A percentile compares a stretch with the other conserved stretches of the same genome.
Evolutionary conservation across 768 basidiomycete species (phyloP).

Genomic region (Hysterangium stoloniferum): DNA sequence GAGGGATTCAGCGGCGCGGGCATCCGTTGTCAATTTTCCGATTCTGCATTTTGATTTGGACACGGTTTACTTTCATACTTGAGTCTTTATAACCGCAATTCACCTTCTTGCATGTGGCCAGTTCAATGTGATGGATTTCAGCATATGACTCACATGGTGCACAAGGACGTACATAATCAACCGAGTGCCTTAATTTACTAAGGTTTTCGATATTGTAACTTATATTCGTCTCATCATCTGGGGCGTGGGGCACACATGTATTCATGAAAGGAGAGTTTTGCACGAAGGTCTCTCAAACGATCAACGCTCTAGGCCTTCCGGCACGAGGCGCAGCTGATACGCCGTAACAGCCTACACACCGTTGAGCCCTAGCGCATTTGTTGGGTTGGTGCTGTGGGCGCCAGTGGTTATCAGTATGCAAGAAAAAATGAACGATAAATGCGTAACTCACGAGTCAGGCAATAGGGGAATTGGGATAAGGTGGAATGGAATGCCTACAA

Average conservation of each 20-base stretch:
- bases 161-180: too few relatives aligned
- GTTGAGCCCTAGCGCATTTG: conserved; percentile 5
- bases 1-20: not conserved
- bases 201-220: too few relatives aligned
- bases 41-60: not conserved
- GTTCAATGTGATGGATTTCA: too few relatives aligned
- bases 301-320: not conserved
- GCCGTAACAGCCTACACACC: too few relatives aligned
- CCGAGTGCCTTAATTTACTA: too few relatives aligned
- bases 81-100: too few relatives aligned
- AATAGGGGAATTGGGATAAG: conserved; percentile 4
- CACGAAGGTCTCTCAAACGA: not conserved
- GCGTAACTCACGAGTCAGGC: conserved; percentile 4
- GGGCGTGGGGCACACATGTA: not conserved
- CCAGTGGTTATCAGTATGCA: not conserved
- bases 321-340: too few relatives aligned
- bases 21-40: not conserved
- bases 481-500: conserved; percentile 10
- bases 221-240: too few relatives aligned
- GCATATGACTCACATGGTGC: too few relatives aligned
- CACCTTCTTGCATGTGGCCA: too few relatives aligned
- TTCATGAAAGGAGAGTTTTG: not conserved
- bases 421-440: not conserved
- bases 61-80: too few relatives aligned
- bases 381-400: not conserved